Percentiles rank a stretch among this genome's conserved stretches.
Evolutionary conservation across 306 rosid genomes (phyloP).

Genomic region (Canavalia gladiata): DNA sequence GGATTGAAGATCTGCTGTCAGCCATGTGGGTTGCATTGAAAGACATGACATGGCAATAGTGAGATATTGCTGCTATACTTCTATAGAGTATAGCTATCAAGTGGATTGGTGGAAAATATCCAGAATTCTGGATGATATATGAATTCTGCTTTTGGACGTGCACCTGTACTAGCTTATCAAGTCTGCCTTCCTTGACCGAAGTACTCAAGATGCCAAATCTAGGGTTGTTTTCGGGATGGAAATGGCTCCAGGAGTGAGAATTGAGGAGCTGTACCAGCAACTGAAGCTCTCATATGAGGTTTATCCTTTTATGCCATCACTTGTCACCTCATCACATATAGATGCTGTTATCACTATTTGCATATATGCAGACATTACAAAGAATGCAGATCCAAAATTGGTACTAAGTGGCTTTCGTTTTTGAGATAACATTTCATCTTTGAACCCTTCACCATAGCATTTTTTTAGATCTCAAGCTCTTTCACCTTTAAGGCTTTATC

Average conservation of each 20-base stretch:
- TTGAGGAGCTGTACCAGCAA: constrained; percentile 75
- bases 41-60: constrained; percentile 11
- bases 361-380: background rate
- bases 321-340: constrained; percentile 32
- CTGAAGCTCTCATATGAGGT: constrained; percentile 82
- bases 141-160: background rate
- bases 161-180: constrained; percentile 19
- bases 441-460: background rate
- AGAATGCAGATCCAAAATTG: constrained; percentile 17
- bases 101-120: constrained; percentile 27
- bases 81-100: background rate
- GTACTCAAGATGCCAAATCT: constrained; percentile 10
- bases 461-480: constrained; percentile 9
- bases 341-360: constrained; percentile 10
- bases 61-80: constrained; percentile 10
- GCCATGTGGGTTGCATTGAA: constrained; percentile 15
- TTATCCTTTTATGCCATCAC: constrained; percentile 37
- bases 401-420: background rate
- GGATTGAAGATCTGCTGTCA: constrained; percentile 27
- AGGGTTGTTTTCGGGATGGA: constrained; percentile 48
- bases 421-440: background rate
- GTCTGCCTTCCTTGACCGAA: constrained; percentile 28
- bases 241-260: constrained; percentile 80
- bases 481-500: constrained; percentile 15
- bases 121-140: background rate